Conservation (phyloP, 306 rosid genomes). For the Oemleria cerasiformis region DNA sequence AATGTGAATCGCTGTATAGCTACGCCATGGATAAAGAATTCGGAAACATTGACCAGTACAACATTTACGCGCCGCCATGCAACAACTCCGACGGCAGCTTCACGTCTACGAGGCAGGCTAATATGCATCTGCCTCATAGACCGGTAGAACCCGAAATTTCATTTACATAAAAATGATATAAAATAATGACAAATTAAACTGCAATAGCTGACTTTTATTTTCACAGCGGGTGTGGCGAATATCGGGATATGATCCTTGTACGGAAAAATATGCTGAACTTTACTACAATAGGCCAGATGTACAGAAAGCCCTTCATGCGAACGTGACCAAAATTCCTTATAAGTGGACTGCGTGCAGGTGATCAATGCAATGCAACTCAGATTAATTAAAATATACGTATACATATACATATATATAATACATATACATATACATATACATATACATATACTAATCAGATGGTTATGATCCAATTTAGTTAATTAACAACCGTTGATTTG, state of each 20-base stretch:
- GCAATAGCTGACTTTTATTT: constrained; percentile 4
- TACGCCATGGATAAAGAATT: constrained; percentile 96
- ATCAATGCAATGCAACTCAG: neutral
- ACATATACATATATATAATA: no score
- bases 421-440: no score
- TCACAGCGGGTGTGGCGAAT: constrained; percentile 43
- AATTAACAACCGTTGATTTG: neutral
- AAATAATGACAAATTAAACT: neutral
- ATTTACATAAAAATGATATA: no score
- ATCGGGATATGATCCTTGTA: constrained; percentile 92
- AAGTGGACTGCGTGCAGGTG: constrained; percentile 98
- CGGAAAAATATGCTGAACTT: constrained; percentile 87
- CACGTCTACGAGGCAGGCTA: constrained; percentile 23
- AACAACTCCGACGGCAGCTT: constrained; percentile 67
- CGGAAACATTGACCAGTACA: constrained; percentile 94
- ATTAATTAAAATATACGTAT: no score
- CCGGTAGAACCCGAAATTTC: constrained; percentile 23
- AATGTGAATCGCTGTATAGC: constrained; percentile 74
- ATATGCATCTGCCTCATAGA: constrained; percentile 75
- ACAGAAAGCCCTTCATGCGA: constrained; percentile 92
- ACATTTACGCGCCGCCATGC: constrained; percentile 93
- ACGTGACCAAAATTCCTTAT: constrained; percentile 68
- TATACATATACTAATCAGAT: no score
- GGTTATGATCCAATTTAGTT: no score
- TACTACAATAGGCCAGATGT: constrained; percentile 89